Base-by-base conservation (phyloP, 257 asterid species). In the Asclepias syriaca region DNA sequence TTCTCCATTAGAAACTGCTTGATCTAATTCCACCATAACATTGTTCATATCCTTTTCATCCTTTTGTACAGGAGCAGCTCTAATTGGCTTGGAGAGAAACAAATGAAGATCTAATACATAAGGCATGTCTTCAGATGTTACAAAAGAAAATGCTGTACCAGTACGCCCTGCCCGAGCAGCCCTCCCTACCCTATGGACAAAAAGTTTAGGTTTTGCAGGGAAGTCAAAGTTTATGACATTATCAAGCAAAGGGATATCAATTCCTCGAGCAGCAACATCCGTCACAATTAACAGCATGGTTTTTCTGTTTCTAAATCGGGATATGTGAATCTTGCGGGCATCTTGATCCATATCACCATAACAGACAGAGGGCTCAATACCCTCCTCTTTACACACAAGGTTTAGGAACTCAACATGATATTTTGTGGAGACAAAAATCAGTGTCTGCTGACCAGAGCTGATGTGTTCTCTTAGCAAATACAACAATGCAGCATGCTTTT, bases 291-390 rank as follows among this genome's bases (percentile, higher is more conserved):
- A 78, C 39, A 90, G 79, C 98, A 88, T 92, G 22, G 98, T 95
- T 80, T 87, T 95, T 79, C 99, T 90, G 45, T 95, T 78, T 77
- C 98, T 87, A 71, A 95, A 95, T 71, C 82, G 84, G 13, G 98
- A 86, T 45, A 95, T 74, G 70, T 95, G 88, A 40, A 90, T 84
- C 72, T 89, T 87, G 40, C 99, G 95, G 22, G 99, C 99, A 77
- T 92, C 98, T 29, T 88, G 97, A 85, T 95, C 98, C 99, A 95
- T 95, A 80, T 92, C 98, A 68, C 99, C 99, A 77, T 95, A 95
- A 82, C 98, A 92, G 74, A 95, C 83, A 32, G 99, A 95, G 67
- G 98, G 85, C 77, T 78, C 88, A 80, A 95, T 81, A 54, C 99
- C 96, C 48, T 95, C 99, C 78, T 86, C 98, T 76, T 77, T 83